Evolutionary conservation across 345 rosid genomes (phyloP).

Genomic region (Sisymbrium altissimum): DNA sequence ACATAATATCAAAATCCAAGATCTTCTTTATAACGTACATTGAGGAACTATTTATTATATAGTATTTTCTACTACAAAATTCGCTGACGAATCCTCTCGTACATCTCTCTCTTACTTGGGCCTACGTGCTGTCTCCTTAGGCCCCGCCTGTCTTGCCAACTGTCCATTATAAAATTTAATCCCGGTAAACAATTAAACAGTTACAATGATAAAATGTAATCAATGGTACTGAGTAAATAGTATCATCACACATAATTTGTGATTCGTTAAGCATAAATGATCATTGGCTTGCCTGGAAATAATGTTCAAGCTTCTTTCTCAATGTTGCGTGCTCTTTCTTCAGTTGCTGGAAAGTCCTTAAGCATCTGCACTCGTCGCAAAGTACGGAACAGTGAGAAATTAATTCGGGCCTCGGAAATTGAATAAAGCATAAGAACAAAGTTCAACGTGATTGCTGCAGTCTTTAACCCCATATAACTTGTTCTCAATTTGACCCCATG

Average conservation of each 20-base stretch:
- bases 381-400: not conserved
- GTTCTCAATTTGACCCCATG: not conserved
- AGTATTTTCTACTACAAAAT: constrained; percentile 27
- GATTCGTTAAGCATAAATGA: not conserved
- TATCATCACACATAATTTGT: too few species aligned
- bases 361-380: constrained; percentile 46
- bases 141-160: constrained; percentile 85
- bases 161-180: constrained; percentile 19
- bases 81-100: constrained; percentile 30
- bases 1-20: constrained; percentile 16
- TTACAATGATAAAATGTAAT: not conserved
- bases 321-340: constrained; percentile 77
- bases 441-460: not conserved
- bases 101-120: constrained; percentile 39
- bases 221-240: too few species aligned
- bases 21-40: constrained; percentile 25
- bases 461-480: not conserved
- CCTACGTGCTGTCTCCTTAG: constrained; percentile 53
- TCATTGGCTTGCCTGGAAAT: constrained; percentile 60
- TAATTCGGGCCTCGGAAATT: too few species aligned
- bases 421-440: too few species aligned
- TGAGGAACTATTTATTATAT: constrained; percentile 21
- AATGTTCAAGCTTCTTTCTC: constrained; percentile 76
- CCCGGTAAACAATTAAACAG: not conserved
- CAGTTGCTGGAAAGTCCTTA: constrained; percentile 73